Base-by-base conservation (phyloP, 495 filamentous ascomycete species). In the Podospora fimiseda region DNA sequence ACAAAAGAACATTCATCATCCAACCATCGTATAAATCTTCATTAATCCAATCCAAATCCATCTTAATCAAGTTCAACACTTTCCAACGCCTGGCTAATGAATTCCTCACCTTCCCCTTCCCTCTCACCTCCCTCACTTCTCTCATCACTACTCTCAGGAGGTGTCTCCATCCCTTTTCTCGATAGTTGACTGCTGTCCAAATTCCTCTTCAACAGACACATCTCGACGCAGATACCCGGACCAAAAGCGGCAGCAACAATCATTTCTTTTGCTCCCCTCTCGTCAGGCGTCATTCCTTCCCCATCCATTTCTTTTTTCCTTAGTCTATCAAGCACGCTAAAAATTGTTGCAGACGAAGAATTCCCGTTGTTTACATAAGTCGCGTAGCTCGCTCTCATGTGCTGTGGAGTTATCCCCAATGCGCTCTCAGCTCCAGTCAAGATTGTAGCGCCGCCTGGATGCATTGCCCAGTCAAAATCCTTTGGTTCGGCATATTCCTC, bases 401-500 rank as follows among this genome's bases (percentile, higher is more conserved):
- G 77, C 57, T 82, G 74, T 1, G 78, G 63, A 0, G 75, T 73
- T 18, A 87, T 73, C 15, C 64, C 56, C 70, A 82, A 72, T 9
- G 68, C 72, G 36, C 66, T 64, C 61, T 85, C 76, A 1, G 81
- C 78, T 6, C 80, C 79, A 5, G 80, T 76, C 11, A 86, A 72
- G 48, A 87, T 85, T 8, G 81, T 80, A 14, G 77, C 63, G 27
- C 83, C 83, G 3, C 83, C 83, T 0, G 83, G 83, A 59, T 87
- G 83, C 55, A 86, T 72, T 0, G 82, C 83, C 83, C 83, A 87
- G 64, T 87, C 82, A 49, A 85, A 83, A 48, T 82, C 80, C 0
- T 60, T 43, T 1, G 80, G 69, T 1, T 37, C 47, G 47, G 59
- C 60, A 57, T 76, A 76, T 14, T 60, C 45, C 18, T 62, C 61